Conservation (phyloP, 108 stramenopile species). For the Fragilaria radians region DNA sequence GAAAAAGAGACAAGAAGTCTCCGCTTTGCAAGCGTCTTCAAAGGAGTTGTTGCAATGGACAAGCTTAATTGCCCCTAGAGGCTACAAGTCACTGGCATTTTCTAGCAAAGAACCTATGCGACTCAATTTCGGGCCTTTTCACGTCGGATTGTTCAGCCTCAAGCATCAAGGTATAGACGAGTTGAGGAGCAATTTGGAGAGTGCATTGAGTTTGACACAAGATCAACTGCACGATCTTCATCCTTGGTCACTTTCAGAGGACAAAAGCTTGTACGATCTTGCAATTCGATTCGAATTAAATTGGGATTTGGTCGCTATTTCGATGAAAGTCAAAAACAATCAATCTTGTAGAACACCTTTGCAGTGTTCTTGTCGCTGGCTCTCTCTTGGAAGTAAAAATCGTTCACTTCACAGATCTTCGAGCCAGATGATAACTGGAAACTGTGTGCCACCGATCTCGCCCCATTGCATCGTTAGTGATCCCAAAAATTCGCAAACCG, state of each 20-base stretch:
- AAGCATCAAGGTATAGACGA: slow-evolving; percentile 39
- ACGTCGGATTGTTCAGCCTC: slow-evolving; percentile 51
- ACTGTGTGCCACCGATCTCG: no score
- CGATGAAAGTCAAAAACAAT: slow-evolving; percentile 23
- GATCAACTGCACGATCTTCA: slow-evolving; percentile 48
- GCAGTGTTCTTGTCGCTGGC: no score
- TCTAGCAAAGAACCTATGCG: slow-evolving; percentile 23
- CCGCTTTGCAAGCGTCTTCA: no score
- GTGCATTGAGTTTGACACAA: no score
- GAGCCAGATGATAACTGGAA: not conserved
- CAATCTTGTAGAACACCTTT: not conserved
- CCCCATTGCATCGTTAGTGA: no score
- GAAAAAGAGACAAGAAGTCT: not conserved
- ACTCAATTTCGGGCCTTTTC: slow-evolving; percentile 53
- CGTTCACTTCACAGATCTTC: no score
- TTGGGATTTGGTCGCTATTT: slow-evolving; percentile 51
- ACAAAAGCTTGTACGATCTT: slow-evolving; percentile 35
- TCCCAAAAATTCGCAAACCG: slow-evolving; percentile 8
- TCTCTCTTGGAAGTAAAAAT: no score
- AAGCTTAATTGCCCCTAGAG: not conserved
- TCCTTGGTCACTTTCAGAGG: slow-evolving; percentile 47
- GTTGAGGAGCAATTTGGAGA: slow-evolving; percentile 28
- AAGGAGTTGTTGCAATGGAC: slow-evolving; percentile 11
- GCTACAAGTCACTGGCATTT: slow-evolving; percentile 1
- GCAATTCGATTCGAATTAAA: slow-evolving; percentile 49